phyloP scores from a whole-genome alignment of 345 rosid species.

The Angophora floribunda region DNA sequence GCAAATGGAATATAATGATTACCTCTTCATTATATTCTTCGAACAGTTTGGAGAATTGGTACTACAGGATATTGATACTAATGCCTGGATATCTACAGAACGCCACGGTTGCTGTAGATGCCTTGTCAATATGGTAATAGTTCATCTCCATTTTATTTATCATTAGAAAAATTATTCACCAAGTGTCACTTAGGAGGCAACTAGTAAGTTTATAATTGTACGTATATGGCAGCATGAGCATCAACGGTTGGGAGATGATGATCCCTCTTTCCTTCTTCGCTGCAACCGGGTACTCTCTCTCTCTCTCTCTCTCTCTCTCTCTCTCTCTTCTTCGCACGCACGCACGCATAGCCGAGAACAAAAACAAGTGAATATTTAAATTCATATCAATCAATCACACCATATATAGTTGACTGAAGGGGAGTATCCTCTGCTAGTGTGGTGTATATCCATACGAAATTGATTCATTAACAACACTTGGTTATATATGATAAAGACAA shows the following conservation, averaged over 20 bases:
- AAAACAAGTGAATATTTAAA: too few relatives aligned
- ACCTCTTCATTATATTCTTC: not conserved
- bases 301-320: not conserved
- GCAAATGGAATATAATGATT: not conserved
- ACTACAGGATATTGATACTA: slow-evolving; percentile 25
- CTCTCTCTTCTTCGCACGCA: not conserved
- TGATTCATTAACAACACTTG: not conserved
- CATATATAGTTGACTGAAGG: not conserved
- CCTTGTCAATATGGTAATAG: slow-evolving; percentile 16
- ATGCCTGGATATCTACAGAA: slow-evolving; percentile 23
- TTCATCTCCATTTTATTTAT: not conserved
- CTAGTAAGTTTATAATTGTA: not conserved
- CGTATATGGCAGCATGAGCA: slow-evolving; percentile 17
- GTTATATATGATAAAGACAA: not conserved
- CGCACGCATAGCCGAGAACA: not conserved
- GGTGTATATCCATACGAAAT: not conserved
- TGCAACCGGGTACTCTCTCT: slow-evolving; percentile 18
- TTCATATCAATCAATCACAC: not conserved
- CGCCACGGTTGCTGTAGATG: slow-evolving; percentile 31
- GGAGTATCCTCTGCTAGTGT: not conserved
- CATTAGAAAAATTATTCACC: not conserved
- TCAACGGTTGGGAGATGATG: slow-evolving; percentile 36
- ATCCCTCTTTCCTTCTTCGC: slow-evolving; percentile 33
- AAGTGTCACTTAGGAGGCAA: not conserved
- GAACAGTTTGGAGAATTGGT: slow-evolving; percentile 37